A percentile compares a stretch with the other conserved stretches of the same genome.
Evolutionary conservation across 1,284 basidiomycete species (phyloP).

Genomic region (Sanguinoderma infundibulare): DNA sequence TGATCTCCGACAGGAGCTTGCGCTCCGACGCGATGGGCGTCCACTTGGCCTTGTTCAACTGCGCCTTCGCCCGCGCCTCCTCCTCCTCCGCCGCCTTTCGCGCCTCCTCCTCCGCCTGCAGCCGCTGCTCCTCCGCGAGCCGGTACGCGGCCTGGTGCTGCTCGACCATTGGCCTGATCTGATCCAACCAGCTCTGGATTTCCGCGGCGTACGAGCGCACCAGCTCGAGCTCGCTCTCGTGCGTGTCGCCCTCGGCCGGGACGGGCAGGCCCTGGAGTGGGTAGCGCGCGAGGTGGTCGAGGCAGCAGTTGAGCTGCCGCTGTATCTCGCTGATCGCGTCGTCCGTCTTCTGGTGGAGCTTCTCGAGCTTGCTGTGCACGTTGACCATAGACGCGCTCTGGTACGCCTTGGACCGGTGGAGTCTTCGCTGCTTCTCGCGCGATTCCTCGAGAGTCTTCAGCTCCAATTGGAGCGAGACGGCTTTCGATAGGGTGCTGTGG

Average conservation of each 20-base stretch:
- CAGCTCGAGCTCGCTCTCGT: slow-evolving; percentile 1
- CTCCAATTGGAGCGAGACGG: slow-evolving; percentile 14
- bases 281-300: slow-evolving; percentile 13
- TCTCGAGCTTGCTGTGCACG: slow-evolving; percentile 10
- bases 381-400: slow-evolving; percentile 14
- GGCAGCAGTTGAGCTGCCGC: slow-evolving; percentile 11
- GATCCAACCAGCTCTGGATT: slow-evolving; percentile 9
- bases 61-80: slow-evolving; percentile 2
- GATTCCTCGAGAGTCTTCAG: slow-evolving; percentile 2
- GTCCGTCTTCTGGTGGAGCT: slow-evolving; percentile 9
- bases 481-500: slow-evolving; percentile 16
- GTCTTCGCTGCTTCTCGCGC: slow-evolving; percentile 6
- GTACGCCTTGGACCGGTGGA: slow-evolving; percentile 15
- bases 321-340: background rate
- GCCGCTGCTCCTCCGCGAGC: background rate
- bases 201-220: slow-evolving; percentile 3
- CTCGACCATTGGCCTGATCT: slow-evolving; percentile 7
- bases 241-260: background rate
- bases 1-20: background rate
- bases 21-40: slow-evolving; percentile 1
- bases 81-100: slow-evolving; percentile 7
- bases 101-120: slow-evolving; percentile 6
- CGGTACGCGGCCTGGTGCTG: background rate
- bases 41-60: slow-evolving; percentile 2
- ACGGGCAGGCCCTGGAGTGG: slow-evolving; percentile 10